A percentile compares a stretch with the other conserved stretches of the same genome.
These are phyloP conservation scores for Brettanomyces anomalus DNA, from an alignment of 805 yeast genomes.

Conservation along the genomic window DNA sequence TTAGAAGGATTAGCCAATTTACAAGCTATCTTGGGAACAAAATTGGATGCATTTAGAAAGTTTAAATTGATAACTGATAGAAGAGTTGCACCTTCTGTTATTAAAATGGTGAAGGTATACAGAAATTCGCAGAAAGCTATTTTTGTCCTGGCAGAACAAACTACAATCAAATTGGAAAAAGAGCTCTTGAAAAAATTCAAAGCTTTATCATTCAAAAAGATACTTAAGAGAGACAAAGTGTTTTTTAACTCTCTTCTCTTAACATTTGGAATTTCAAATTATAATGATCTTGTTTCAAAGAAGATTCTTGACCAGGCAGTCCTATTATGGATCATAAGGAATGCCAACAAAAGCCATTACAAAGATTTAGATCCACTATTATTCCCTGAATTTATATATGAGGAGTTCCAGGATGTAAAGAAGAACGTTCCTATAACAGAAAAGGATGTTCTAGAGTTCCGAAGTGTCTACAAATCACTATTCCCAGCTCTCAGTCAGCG, in stretches of 20 bases:
- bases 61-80: slow-evolving; percentile 19
- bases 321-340: slow-evolving; percentile 55
- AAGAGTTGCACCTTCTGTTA: slow-evolving; percentile 14
- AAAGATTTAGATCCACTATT: slow-evolving; percentile 24
- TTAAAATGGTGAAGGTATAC: slow-evolving; percentile 35
- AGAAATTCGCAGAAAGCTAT: slow-evolving; percentile 40
- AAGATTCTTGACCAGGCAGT: slow-evolving; percentile 49
- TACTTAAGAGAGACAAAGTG: slow-evolving; percentile 30
- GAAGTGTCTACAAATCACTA: slow-evolving; percentile 37
- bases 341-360: slow-evolving; percentile 35
- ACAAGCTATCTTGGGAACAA: slow-evolving; percentile 41
- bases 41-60: slow-evolving; percentile 31
- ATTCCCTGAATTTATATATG: slow-evolving; percentile 44
- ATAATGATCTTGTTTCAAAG: slow-evolving; percentile 40
- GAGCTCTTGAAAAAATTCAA: slow-evolving; percentile 34
- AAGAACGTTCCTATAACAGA: slow-evolving; percentile 29
- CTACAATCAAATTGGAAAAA: slow-evolving; percentile 37
- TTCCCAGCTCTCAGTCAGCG: slow-evolving; percentile 43
- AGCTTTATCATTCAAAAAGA: slow-evolving; percentile 47
- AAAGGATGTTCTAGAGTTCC: slow-evolving; percentile 47
- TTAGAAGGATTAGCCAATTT: slow-evolving; percentile 55
- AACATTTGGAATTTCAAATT: slow-evolving; percentile 47
- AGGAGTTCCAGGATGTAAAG: slow-evolving; percentile 20
- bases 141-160: slow-evolving; percentile 36
- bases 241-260: slow-evolving; percentile 38